Conservation (phyloP, 495 filamentous ascomycete species). For the Beverwykella pulmonaria region DNA sequence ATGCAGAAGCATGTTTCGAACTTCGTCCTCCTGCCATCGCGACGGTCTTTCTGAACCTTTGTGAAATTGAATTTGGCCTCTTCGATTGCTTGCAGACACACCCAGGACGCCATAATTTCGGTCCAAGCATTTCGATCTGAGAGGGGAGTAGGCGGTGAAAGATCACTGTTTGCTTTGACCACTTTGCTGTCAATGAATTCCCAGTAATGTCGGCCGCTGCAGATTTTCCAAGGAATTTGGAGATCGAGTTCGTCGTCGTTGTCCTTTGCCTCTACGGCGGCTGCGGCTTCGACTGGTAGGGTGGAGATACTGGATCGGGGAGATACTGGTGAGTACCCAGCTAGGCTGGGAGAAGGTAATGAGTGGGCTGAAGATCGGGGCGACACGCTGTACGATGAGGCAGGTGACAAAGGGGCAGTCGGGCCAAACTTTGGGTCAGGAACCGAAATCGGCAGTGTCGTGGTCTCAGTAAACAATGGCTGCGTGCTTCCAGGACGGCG, state of each 20-base stretch:
- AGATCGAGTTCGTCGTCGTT: conserved; percentile 23
- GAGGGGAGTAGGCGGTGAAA: neutral
- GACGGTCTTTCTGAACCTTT: conserved; percentile 20
- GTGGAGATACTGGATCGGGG: conserved; percentile 26
- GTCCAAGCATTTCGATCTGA: conserved; percentile 29
- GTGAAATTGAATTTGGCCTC: conserved; percentile 25
- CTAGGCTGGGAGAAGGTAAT: conserved; percentile 4
- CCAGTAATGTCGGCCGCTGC: conserved; percentile 25
- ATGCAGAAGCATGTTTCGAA: conserved; percentile 36
- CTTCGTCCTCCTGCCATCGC: conserved; percentile 25
- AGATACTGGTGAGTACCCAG: conserved; percentile 12
- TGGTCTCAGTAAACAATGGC: conserved; percentile 22
- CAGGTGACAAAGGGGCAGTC: conserved; percentile 21
- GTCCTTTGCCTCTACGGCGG: conserved; percentile 23
- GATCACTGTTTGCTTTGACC: conserved; percentile 14
- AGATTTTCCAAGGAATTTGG: conserved; percentile 34
- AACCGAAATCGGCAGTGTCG: conserved; percentile 14
- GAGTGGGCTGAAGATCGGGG: conserved; percentile 16
- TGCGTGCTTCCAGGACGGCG: conserved; percentile 7
- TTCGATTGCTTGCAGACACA: conserved; percentile 29
- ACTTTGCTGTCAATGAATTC: conserved; percentile 31
- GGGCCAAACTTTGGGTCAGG: conserved; percentile 3
- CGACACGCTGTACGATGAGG: conserved; percentile 30
- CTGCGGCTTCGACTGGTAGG: conserved; percentile 20
- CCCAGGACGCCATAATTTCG: conserved; percentile 35